Conservation (phyloP, 495 filamentous ascomycete genomes). For the Penicillium cosmopolitanum region DNA sequence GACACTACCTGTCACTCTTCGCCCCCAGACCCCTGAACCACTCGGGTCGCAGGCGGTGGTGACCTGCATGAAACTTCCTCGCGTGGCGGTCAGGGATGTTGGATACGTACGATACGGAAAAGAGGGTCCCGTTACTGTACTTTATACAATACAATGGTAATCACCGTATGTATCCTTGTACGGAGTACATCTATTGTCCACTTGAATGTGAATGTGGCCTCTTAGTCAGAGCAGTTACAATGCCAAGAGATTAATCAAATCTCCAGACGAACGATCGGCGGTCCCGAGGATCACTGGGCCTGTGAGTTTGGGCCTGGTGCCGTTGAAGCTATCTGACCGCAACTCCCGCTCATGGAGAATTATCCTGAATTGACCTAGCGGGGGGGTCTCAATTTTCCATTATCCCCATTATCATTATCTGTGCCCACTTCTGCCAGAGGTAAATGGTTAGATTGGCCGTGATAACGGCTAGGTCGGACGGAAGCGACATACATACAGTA, state of each 20-base stretch:
- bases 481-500: conserved; percentile 23
- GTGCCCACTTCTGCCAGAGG: conserved; percentile 7
- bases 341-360: conserved; percentile 23
- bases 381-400: conserved; percentile 17
- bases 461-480: conserved; percentile 17
- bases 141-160: neutral
- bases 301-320: conserved; percentile 11
- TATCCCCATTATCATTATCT: conserved; percentile 10
- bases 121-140: neutral
- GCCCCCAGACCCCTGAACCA: conserved; percentile 1
- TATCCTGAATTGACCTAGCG: conserved; percentile 20
- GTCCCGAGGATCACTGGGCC: conserved; percentile 18
- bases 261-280: conserved; percentile 9
- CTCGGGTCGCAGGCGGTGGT: conserved; percentile 5
- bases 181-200: neutral
- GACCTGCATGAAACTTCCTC: conserved; percentile 23
- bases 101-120: conserved; percentile 8
- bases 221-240: conserved; percentile 2
- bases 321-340: conserved; percentile 26
- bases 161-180: too few species aligned
- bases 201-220: neutral
- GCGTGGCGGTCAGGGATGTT: conserved; percentile 39
- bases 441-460: conserved; percentile 1
- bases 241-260: conserved; percentile 2
- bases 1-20: neutral